These are phyloP conservation scores for Chrysoporthe austroafricana DNA, from an alignment of 2,329 filamentous ascomycete species.

Conservation along the genomic window DNA sequence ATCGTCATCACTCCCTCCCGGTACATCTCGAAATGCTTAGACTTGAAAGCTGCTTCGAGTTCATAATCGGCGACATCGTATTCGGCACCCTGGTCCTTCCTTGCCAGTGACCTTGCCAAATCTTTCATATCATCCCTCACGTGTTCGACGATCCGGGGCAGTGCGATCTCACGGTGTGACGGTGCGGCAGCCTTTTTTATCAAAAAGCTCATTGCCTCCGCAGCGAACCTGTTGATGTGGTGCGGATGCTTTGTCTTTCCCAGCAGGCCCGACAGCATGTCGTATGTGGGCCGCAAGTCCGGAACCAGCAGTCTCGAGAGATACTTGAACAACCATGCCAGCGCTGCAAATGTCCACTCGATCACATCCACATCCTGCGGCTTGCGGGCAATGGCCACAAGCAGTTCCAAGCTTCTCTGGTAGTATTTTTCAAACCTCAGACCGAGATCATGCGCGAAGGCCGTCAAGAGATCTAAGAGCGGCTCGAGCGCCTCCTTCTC, in stretches of 20 bases:
- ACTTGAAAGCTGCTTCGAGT: slow-evolving; percentile 43
- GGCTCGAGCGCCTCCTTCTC: slow-evolving; percentile 85
- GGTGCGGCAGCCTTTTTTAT: slow-evolving; percentile 83
- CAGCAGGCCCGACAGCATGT: slow-evolving; percentile 81
- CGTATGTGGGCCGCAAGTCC: slow-evolving; percentile 81
- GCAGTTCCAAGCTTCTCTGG: slow-evolving; percentile 70
- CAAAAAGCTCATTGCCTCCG: slow-evolving; percentile 92
- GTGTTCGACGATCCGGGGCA: slow-evolving; percentile 73
- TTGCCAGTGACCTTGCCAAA: slow-evolving; percentile 29
- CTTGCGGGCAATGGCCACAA: slow-evolving; percentile 77
- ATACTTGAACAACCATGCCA: slow-evolving; percentile 98
- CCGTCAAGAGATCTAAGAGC: slow-evolving; percentile 82
- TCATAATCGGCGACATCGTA: slow-evolving; percentile 21
- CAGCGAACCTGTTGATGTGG: slow-evolving; percentile 89
- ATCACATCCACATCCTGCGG: slow-evolving; percentile 85
- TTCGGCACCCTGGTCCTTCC: slow-evolving; percentile 8
- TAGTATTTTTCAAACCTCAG: slow-evolving; percentile 89
- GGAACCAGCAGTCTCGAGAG: slow-evolving; percentile 84
- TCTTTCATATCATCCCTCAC: slow-evolving; percentile 69
- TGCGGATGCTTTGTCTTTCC: slow-evolving; percentile 81
- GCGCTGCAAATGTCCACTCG: slow-evolving; percentile 93
- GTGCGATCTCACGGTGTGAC: slow-evolving; percentile 73
- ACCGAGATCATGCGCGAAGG: slow-evolving; percentile 93
- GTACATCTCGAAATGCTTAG: slow-evolving; percentile 69
- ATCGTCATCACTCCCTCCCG: slow-evolving; percentile 89